Evolutionary conservation across 2,329 filamentous ascomycete species (phyloP).

Genomic region (Endoconidiophora laricicola): DNA sequence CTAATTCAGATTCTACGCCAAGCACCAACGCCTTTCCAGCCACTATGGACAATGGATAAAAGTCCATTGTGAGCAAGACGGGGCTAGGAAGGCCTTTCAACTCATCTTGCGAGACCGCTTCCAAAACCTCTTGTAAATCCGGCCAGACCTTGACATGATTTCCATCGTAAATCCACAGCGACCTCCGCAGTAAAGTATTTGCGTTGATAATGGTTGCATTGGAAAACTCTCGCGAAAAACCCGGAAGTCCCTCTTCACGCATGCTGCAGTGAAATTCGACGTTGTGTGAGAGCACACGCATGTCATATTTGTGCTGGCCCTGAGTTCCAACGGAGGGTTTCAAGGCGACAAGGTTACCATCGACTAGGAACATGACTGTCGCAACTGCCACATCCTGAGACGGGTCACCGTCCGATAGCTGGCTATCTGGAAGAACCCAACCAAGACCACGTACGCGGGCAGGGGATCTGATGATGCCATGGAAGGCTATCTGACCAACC

Average conservation of each 20-base stretch:
- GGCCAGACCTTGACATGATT: constrained; percentile 75
- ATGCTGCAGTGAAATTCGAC: constrained; percentile 91
- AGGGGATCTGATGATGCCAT: constrained; percentile 88
- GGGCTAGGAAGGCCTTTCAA: constrained; percentile 55
- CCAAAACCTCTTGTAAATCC: constrained; percentile 69
- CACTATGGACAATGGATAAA: constrained; percentile 79
- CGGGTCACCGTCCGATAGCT: constrained; percentile 78
- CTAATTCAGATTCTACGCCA: constrained; percentile 78
- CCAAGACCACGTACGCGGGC: constrained; percentile 83
- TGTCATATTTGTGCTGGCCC: constrained; percentile 87
- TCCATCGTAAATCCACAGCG: constrained; percentile 89
- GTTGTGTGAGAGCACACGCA: constrained; percentile 90
- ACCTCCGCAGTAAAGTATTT: constrained; percentile 46
- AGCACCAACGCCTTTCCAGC: constrained; percentile 81
- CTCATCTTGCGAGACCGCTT: constrained; percentile 48
- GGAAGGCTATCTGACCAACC: constrained; percentile 94
- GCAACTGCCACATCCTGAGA: constrained; percentile 89
- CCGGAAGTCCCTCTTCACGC: constrained; percentile 51
- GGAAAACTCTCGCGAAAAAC: constrained; percentile 4
- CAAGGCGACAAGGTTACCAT: constrained; percentile 85
- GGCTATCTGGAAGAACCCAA: constrained; percentile 86
- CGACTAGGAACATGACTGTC: constrained; percentile 88
- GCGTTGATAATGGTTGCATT: neutral
- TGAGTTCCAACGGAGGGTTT: constrained; percentile 72
- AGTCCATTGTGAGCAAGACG: constrained; percentile 73